Evolutionary conservation across 1,284 basidiomycete species (phyloP), one percentile per base, ranked within the genome.

Genomic region (Porogramme epimiltina): DNA sequence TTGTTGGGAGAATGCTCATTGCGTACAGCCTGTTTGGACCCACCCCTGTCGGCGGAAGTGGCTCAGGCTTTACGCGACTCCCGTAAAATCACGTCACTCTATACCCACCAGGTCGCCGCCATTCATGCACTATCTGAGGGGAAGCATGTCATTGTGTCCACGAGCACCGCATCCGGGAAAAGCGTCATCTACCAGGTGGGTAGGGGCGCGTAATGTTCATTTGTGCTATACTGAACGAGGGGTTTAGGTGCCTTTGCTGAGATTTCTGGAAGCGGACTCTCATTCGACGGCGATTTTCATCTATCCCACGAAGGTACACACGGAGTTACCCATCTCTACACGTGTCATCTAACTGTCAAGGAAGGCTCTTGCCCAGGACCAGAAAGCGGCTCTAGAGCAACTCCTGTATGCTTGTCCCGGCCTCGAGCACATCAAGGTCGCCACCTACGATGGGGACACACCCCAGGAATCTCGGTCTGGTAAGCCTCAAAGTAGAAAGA

Each of bases 361-460:
- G 15, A 34, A 91, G 87, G 93, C 93, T 9, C 75, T 96, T 25
- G 93, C 94, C 1, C 94, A 96, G 70, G 93, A 96, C 66, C 94
- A 96, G 68, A 83, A 80, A 56, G 70, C 73, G 3, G 84, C 87
- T 0, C 68, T 94, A 37, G 81, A 88, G 51, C 81, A 87, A 47
- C 66, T 96, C 4, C 62, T 95, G 1, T 75, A 64, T 51, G 74
- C 77, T 9, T 88, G 83, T 65, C 76, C 83, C 0, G 81, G 83
- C 4, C 74, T 93, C 11, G 79, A 81, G 53, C 75, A 87, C 47
- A 70, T 89, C 37, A 76, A 77, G 63, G 84, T 93, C 8, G 83
- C 84, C 2, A 95, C 89, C 0, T 96, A 94, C 66, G 93, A 96
- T 60, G 93, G 93, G 0, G 93, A 96, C 65, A 95, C 94, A 0